These are phyloP conservation scores for Nigrospora osmanthi DNA, from an alignment of 2,329 filamentous ascomycete genomes.

Conservation along the genomic window DNA sequence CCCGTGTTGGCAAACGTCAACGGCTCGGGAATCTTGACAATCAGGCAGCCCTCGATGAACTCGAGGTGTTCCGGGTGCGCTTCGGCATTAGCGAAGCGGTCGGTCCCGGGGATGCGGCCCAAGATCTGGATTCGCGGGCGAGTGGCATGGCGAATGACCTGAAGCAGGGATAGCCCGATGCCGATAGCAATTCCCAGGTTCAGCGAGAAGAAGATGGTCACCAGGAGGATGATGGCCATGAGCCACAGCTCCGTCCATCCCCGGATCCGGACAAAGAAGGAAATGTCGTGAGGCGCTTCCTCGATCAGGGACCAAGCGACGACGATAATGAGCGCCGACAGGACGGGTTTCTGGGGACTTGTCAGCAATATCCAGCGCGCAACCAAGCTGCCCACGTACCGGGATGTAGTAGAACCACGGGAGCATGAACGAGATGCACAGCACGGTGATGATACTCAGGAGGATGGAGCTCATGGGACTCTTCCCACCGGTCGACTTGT, in stretches of 20 bases:
- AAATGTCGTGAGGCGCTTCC: slow-evolving; percentile 86
- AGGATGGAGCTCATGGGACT: slow-evolving; percentile 92
- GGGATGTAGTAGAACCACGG: slow-evolving; percentile 94
- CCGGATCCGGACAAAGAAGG: slow-evolving; percentile 78
- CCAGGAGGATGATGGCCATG: slow-evolving; percentile 83
- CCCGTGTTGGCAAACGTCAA: slow-evolving; percentile 96
- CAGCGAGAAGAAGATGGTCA: slow-evolving; percentile 92
- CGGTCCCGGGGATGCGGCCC: slow-evolving; percentile 76
- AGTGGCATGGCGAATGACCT: slow-evolving; percentile 84
- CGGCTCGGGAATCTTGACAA: slow-evolving; percentile 96
- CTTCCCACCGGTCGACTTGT: slow-evolving; percentile 81
- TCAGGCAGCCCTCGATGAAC: slow-evolving; percentile 84
- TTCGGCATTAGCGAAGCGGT: slow-evolving; percentile 80
- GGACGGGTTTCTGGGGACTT: slow-evolving; percentile 68
- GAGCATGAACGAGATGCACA: slow-evolving; percentile 74
- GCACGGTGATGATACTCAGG: slow-evolving; percentile 71
- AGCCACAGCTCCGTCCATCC: slow-evolving; percentile 81
- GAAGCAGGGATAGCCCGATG: slow-evolving; percentile 81
- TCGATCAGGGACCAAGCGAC: slow-evolving; percentile 93
- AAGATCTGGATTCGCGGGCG: slow-evolving; percentile 93
- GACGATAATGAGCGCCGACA: slow-evolving; percentile 90
- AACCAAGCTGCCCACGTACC: slow-evolving; percentile 44
- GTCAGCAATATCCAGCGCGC: slow-evolving; percentile 1
- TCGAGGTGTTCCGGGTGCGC: slow-evolving; percentile 67
- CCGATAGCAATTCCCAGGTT: slow-evolving; percentile 90